Percentiles rank a stretch among this genome's conserved stretches.
These are phyloP conservation scores for Isochrysis galbana DNA, from an alignment of 78 protist species.

Conservation along the genomic window DNA sequence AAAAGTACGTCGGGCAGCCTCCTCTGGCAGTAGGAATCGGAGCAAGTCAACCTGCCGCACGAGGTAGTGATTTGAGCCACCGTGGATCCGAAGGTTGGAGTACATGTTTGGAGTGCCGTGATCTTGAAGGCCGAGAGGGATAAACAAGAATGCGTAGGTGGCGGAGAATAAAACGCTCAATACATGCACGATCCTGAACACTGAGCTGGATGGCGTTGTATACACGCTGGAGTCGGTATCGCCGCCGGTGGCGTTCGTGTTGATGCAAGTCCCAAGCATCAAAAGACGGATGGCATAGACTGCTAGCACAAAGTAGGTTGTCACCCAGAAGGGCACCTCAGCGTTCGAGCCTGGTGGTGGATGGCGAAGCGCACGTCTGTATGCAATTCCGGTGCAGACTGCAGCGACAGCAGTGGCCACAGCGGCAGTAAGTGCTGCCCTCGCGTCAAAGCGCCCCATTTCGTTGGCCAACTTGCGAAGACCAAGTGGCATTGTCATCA, in stretches of 20 bases:
- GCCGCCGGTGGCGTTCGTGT: neutral
- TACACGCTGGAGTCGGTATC: neutral
- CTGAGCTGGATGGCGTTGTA: no score
- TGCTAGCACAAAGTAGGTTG: neutral
- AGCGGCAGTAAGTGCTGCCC: neutral
- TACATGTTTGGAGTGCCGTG: neutral
- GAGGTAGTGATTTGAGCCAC: constrained; percentile 2
- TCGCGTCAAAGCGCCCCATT: no score
- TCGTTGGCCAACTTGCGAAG: no score
- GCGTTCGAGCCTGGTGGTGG: neutral
- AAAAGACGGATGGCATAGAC: neutral
- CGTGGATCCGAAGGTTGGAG: neutral
- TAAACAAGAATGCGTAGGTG: neutral
- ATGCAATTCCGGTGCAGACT: neutral
- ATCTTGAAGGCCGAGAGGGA: neutral
- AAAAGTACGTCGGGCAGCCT: neutral
- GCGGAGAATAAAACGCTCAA: neutral
- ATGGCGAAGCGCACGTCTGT: no score
- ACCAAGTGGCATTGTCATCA: neutral
- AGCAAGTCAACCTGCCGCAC: neutral
- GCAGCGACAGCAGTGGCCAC: neutral
- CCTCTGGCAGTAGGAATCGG: neutral
- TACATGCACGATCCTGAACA: no score
- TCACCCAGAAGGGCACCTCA: neutral
- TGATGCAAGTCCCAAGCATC: neutral